Percentiles rank a stretch among this genome's conserved stretches.
These are phyloP conservation scores for Neofusicoccum sp. DNA, from an alignment of 2,329 filamentous ascomycete genomes.

Conservation along the genomic window DNA sequence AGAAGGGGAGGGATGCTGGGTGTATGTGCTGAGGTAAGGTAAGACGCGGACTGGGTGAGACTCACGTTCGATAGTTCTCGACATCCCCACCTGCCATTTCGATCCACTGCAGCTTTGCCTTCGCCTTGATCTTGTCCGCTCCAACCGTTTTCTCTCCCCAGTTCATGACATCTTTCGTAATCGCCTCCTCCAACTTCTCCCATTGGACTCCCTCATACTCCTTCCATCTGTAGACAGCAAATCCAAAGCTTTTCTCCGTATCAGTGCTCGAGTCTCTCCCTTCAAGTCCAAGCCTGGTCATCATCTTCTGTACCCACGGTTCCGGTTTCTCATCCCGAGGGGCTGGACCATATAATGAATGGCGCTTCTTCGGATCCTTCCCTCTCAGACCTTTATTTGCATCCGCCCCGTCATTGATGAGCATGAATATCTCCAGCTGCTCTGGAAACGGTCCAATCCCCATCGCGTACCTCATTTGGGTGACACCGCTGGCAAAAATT, in stretches of 20 bases:
- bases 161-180: neutral
- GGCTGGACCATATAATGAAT: neutral
- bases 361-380: neutral
- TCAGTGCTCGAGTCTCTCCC: neutral
- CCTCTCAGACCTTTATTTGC: conserved; percentile 5
- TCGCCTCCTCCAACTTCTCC: neutral
- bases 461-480: conserved; percentile 5
- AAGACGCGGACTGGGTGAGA: neutral
- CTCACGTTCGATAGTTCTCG: conserved; percentile 4
- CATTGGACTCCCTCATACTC: neutral
- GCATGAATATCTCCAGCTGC: neutral
- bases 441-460: neutral
- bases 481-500: neutral
- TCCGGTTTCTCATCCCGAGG: neutral
- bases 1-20: neutral
- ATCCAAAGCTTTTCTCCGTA: neutral
- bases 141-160: neutral
- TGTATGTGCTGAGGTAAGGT: neutral
- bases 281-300: neutral
- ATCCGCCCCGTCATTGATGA: neutral
- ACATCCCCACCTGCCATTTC: neutral
- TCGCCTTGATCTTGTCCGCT: neutral
- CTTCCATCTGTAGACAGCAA: conserved; percentile 1
- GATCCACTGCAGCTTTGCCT: conserved; percentile 6
- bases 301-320: neutral